A percentile compares a stretch with the other conserved stretches of the same genome.
Conservation (phyloP, 305 asterid genomes). For the Salvia sclarea region DNA sequence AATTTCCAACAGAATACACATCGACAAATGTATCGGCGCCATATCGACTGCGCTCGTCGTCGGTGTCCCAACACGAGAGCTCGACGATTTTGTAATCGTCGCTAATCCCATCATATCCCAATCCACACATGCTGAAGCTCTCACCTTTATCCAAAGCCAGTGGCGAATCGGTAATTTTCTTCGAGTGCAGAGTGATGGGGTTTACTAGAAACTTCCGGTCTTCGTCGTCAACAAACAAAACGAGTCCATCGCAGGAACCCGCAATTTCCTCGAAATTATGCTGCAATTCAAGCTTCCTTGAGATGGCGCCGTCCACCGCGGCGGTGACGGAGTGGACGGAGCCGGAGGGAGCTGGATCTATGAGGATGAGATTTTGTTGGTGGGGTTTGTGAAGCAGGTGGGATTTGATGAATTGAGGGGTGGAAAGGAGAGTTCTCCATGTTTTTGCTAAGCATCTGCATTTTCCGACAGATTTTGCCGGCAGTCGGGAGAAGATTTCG, state of each 20-base stretch:
- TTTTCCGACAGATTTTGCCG: slow-evolving; percentile 44
- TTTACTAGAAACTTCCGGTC: slow-evolving; percentile 34
- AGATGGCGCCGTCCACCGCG: slow-evolving; percentile 13
- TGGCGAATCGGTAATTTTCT: slow-evolving; percentile 29
- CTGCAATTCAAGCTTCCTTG: slow-evolving; percentile 6
- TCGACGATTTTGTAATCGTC: slow-evolving; percentile 57
- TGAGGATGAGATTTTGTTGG: slow-evolving; percentile 28
- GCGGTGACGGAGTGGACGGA: slow-evolving; percentile 12
- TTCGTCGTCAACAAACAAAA: slow-evolving; percentile 26
- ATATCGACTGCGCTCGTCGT: slow-evolving; percentile 36
- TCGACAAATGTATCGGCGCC: slow-evolving; percentile 43
- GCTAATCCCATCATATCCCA: slow-evolving; percentile 45
- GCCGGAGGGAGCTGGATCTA: slow-evolving; percentile 6
- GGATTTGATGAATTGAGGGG: slow-evolving; percentile 37
- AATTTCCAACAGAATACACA: slow-evolving; percentile 38
- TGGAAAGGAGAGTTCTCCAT: slow-evolving; percentile 40
- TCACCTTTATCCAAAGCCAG: slow-evolving; percentile 15
- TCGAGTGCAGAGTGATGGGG: slow-evolving; percentile 38
- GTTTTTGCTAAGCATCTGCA: slow-evolving; percentile 45
- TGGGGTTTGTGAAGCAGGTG: slow-evolving; percentile 27
- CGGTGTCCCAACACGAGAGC: slow-evolving; percentile 37
- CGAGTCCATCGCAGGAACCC: slow-evolving; percentile 57
- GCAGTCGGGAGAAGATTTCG: slow-evolving; percentile 45
- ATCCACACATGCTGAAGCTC: slow-evolving; percentile 41
- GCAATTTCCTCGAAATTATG: slow-evolving; percentile 13